Base-by-base conservation (phyloP, 1,284 basidiomycete genomes). In the Vanrija humicola region DNA sequence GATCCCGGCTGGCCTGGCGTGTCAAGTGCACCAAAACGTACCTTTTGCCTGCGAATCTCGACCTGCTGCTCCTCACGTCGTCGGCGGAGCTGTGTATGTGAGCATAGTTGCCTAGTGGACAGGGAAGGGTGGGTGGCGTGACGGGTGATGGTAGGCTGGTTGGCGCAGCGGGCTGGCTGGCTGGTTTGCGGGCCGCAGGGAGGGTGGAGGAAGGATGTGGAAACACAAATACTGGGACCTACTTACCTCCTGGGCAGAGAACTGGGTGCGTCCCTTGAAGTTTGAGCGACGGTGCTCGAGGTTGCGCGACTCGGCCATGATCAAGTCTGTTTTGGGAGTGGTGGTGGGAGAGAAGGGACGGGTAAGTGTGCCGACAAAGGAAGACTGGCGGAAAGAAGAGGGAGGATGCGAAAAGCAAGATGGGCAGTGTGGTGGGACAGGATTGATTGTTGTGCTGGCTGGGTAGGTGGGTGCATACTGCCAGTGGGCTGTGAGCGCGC, bases 21-120 rank as follows among this genome's bases (percentile, higher is more conserved):
- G 29, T 16, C 34, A 21, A 23, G 53, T 38, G 40, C 38, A 46
- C 14, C 19, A 16, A 53, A 34, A 68, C 72, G 48, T 25, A 78
- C 76, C 70, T 96, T 96, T 80, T 93, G 90, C 72, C 90, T 84
- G 73, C 93, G 84, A 81, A 97, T 96, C 82, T 97, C 94, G 56
- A 97, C 93, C 73, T 96, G 92, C 75, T 94, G 90, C 75, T 97
- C 93, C 77, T 97, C 93, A 61, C 93, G 86, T 75, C 93, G 86
- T 78, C 92, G 87, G 72, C 94, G 85, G 67, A 96, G 87, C 78
- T 77, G 57, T 42, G 34, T 9, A 65, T 64, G 57, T 59, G 25
- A 59, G 57, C 21, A 25, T 16, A 9, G n/a, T n/a, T 7, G 28
- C 15, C 40, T 48, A 18, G 38, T 25, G 45, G 42, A 10, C 19